Percentiles rank a stretch among this genome's conserved stretches.
These are phyloP conservation scores for Rhodocollybia butyracea DNA, from an alignment of 768 basidiomycete species.

Conservation along the genomic window DNA sequence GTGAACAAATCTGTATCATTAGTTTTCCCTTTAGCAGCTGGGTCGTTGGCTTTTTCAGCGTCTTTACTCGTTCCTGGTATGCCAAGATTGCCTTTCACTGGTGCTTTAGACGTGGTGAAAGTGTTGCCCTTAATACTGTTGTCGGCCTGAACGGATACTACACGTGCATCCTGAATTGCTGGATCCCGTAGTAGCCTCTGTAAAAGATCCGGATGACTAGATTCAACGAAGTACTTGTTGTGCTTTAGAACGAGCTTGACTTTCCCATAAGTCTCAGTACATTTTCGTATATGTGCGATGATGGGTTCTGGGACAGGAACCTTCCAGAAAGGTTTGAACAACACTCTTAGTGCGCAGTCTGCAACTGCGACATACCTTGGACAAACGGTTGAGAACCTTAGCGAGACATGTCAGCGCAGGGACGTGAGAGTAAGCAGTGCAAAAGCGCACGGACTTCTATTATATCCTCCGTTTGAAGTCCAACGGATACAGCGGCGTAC, in stretches of 20 bases:
- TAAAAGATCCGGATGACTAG: conserved; percentile 89
- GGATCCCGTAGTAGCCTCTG: conserved; percentile 85
- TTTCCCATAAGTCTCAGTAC: conserved; percentile 96
- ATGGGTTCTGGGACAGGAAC: conserved; percentile 92
- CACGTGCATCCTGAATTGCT: conserved; percentile 80
- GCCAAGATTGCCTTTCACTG: conserved; percentile 74
- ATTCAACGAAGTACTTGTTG: conserved; percentile 97
- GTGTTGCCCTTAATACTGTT: conserved; percentile 74
- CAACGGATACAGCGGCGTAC: conserved; percentile 98
- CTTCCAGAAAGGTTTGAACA: conserved; percentile 32
- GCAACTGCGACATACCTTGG: conserved; percentile 49
- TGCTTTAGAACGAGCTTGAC: conserved; percentile 97
- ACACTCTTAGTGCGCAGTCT: not conserved
- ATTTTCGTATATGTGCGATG: conserved; percentile 82
- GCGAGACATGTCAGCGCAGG: conserved; percentile 28
- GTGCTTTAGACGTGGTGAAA: conserved; percentile 80
- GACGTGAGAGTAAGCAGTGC: conserved; percentile 11
- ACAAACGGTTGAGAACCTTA: conserved; percentile 77
- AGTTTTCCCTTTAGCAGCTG: conserved; percentile 26
- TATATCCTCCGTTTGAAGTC: conserved; percentile 95
- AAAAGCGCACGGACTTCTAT: conserved; percentile 74
- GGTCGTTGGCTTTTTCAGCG: conserved; percentile 67
- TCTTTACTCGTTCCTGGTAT: conserved; percentile 84
- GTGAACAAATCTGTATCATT: conserved; percentile 84
- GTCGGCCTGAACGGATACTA: conserved; percentile 64